Evolutionary conservation across 225 moss, liverwort and hornwort genomes (phyloP).

Genomic region (Polytrichum formosum): DNA sequence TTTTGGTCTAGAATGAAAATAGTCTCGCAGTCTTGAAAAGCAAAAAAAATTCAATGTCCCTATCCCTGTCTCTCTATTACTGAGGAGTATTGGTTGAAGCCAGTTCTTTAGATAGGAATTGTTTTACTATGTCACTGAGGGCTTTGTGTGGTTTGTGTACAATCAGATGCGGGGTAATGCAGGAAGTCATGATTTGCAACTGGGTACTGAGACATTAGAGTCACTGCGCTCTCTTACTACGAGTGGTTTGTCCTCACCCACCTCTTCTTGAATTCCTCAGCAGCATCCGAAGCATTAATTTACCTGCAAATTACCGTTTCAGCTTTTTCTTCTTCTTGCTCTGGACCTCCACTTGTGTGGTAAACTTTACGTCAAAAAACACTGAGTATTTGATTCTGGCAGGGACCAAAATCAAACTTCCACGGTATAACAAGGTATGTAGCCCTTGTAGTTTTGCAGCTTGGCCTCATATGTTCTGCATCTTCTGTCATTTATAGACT

Average conservation of each 20-base stretch:
- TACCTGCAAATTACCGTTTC: background rate
- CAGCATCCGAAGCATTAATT: background rate
- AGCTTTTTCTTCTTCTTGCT: background rate
- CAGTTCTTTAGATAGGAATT: background rate
- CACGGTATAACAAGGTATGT: constrained; percentile 90
- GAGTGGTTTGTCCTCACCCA: constrained; percentile 59
- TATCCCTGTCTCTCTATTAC: too few species aligned
- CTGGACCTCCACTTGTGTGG: background rate
- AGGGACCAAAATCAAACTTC: constrained; percentile 70
- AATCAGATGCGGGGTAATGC: constrained; percentile 90
- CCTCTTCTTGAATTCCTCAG: constrained; percentile 5
- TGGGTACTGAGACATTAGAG: constrained; percentile 64
- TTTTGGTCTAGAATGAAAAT: too few species aligned
- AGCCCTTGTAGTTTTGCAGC: background rate
- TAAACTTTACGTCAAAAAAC: background rate
- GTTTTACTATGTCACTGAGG: too few species aligned
- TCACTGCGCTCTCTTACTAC: constrained; percentile 67
- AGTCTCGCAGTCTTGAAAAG: too few species aligned
- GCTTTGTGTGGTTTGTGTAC: background rate
- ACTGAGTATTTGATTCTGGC: constrained; percentile 5
- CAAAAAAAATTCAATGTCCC: too few species aligned
- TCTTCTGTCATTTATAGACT: too few species aligned
- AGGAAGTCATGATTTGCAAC: constrained; percentile 82
- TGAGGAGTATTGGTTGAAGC: background rate
- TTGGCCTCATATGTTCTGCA: too few species aligned